phyloP scores from a whole-genome alignment of 352 stramenopile genomes.

The Globisporangium cystogenes region DNA sequence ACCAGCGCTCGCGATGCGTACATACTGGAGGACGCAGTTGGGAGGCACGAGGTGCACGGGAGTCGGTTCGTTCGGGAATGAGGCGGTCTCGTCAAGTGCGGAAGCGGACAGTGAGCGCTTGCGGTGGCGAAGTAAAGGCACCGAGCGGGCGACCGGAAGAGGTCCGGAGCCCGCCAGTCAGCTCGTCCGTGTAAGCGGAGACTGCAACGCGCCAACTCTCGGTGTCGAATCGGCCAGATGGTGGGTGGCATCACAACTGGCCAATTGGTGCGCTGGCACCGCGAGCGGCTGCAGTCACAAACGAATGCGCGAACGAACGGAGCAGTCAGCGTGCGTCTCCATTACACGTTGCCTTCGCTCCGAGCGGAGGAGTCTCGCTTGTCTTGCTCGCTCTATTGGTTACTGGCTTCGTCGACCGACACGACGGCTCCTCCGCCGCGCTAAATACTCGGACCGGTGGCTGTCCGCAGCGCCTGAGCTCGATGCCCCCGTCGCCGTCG shows the following conservation, averaged over 20 bases:
- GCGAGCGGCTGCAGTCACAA: neutral
- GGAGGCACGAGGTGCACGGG: neutral
- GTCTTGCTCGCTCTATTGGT: slow-evolving; percentile 5
- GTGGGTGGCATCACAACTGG: neutral
- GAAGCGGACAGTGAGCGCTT: neutral
- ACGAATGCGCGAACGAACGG: no score
- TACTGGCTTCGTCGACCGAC: slow-evolving; percentile 7
- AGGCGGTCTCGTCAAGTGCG: neutral
- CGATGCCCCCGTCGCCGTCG: no score
- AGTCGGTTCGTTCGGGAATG: neutral
- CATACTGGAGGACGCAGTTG: slow-evolving; percentile 7
- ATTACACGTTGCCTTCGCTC: no score
- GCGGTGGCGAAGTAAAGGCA: neutral
- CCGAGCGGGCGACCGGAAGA: neutral
- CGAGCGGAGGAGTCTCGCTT: neutral
- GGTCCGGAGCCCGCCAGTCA: neutral
- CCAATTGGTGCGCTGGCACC: neutral
- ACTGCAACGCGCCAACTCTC: neutral
- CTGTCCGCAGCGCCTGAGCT: neutral
- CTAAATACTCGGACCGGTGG: slow-evolving; percentile 13
- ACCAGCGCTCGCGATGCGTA: neutral
- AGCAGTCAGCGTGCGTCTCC: no score
- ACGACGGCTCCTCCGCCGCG: neutral
- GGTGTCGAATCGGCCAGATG: neutral
- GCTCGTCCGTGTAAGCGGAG: no score